Evolutionary conservation across 805 yeast genomes (phyloP).

Genomic region (Starmerella floris): DNA sequence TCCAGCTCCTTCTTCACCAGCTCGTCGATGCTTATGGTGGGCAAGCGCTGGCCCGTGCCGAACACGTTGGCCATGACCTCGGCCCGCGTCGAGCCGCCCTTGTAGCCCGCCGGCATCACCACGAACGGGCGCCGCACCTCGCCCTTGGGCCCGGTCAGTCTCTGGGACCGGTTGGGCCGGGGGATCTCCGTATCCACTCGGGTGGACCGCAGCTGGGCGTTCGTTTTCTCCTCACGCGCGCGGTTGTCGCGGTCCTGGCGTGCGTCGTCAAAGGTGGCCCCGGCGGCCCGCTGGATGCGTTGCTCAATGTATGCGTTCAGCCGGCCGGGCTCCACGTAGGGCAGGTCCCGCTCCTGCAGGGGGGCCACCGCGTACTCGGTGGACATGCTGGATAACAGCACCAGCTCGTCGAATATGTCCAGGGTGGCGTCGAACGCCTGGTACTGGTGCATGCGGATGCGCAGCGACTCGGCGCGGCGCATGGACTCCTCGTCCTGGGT

Average conservation of each 20-base stretch:
- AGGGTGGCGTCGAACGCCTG: not conserved
- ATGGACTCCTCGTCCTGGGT: constrained; percentile 5
- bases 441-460: constrained; percentile 5
- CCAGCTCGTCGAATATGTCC: not conserved
- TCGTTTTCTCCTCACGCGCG: not conserved
- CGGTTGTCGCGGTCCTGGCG: not conserved
- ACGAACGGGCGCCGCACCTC: constrained; percentile 77
- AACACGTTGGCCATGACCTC: constrained; percentile 52
- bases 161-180: not conserved
- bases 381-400: not conserved
- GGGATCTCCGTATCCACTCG: not conserved
- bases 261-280: not conserved
- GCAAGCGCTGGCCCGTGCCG: constrained; percentile 86
- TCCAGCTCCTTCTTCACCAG: constrained; percentile 72
- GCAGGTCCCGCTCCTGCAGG: not conserved
- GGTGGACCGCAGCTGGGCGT: not conserved
- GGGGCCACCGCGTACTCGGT: not conserved
- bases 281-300: not conserved
- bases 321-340: not conserved
- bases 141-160: constrained; percentile 38
- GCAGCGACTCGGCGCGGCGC: constrained; percentile 6
- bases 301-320: not conserved
- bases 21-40: constrained; percentile 91
- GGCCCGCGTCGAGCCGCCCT: constrained; percentile 28
- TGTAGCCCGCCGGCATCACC: constrained; percentile 26